Percentiles rank a stretch among this genome's conserved stretches.
Conservation (phyloP, 805 yeast species). For the Candida stauntonica region DNA sequence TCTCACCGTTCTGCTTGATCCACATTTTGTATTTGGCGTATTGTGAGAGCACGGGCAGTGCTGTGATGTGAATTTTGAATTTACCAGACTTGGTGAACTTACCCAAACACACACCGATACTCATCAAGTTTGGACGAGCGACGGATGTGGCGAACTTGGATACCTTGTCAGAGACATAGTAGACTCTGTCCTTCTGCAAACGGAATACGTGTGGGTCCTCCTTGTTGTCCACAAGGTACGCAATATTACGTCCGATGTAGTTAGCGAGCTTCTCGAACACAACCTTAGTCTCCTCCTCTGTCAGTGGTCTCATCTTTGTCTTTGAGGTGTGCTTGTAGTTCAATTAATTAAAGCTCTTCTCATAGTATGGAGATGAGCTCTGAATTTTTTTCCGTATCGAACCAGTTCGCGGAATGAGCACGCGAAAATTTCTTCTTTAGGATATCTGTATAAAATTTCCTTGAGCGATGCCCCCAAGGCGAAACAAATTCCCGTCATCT, state of each 20-base stretch:
- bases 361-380: conserved; percentile 2
- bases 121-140: conserved; percentile 85
- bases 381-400: background rate
- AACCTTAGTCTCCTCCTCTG: conserved; percentile 95
- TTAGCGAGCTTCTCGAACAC: conserved; percentile 95
- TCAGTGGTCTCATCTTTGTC: conserved; percentile 75
- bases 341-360: background rate
- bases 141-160: conserved; percentile 88
- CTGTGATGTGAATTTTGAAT: conserved; percentile 91
- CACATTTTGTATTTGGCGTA: conserved; percentile 91
- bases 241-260: conserved; percentile 93
- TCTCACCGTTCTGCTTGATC: conserved; percentile 96
- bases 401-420: no score
- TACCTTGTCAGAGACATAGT: conserved; percentile 78
- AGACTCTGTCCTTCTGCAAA: conserved; percentile 93
- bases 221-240: conserved; percentile 69
- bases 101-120: conserved; percentile 90
- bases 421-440: no score
- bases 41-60: conserved; percentile 75
- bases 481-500: no score
- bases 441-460: no score
- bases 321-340: background rate
- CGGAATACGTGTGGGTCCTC: conserved; percentile 92
- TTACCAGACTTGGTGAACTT: conserved; percentile 97
- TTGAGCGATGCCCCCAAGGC: no score